Evolutionary conservation across 2,329 filamentous ascomycete genomes (phyloP).

Genomic region (Curvularia hawaiiensis): DNA sequence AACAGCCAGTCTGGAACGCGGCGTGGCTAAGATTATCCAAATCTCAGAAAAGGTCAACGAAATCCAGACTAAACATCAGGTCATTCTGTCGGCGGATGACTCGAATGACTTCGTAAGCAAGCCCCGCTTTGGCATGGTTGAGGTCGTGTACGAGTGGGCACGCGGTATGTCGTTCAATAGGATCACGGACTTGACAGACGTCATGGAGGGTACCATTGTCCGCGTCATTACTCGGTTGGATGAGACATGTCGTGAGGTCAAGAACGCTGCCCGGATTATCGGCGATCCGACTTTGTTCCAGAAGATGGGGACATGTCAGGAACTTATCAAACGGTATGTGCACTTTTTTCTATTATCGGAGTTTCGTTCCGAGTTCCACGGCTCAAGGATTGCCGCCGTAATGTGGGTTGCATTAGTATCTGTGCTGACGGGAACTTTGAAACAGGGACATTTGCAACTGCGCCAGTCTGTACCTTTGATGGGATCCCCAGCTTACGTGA

Average conservation of each 20-base stretch:
- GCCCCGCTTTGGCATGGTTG: slow-evolving; percentile 90
- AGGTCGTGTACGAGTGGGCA: slow-evolving; percentile 99
- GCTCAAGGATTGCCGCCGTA: neutral
- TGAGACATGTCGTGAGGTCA: slow-evolving; percentile 95
- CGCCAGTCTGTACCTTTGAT: slow-evolving; percentile 48
- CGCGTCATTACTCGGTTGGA: slow-evolving; percentile 91
- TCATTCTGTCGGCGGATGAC: slow-evolving; percentile 88
- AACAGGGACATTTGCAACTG: slow-evolving; percentile 50
- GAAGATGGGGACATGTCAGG: slow-evolving; percentile 97
- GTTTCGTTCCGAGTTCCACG: slow-evolving; percentile 5
- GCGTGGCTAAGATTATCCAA: slow-evolving; percentile 82
- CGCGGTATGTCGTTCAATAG: slow-evolving; percentile 98
- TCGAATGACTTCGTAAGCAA: slow-evolving; percentile 88
- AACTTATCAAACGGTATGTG: slow-evolving; percentile 96
- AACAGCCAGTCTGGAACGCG: slow-evolving; percentile 79
- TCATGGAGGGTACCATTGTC: slow-evolving; percentile 96
- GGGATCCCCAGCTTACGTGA: slow-evolving; percentile 1
- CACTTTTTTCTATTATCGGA: neutral
- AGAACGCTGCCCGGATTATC: slow-evolving; percentile 94
- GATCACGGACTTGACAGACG: slow-evolving; percentile 93
- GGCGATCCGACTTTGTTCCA: slow-evolving; percentile 90
- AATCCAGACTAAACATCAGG: slow-evolving; percentile 87
- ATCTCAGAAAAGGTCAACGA: slow-evolving; percentile 93
- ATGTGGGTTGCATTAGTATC: neutral
- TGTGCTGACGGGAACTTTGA: slow-evolving; percentile 13